Percentiles rank a stretch among this genome's conserved stretches.
Evolutionary conservation across 768 basidiomycete genomes (phyloP).

Genomic region (Coprinopsis marcescibilis): DNA sequence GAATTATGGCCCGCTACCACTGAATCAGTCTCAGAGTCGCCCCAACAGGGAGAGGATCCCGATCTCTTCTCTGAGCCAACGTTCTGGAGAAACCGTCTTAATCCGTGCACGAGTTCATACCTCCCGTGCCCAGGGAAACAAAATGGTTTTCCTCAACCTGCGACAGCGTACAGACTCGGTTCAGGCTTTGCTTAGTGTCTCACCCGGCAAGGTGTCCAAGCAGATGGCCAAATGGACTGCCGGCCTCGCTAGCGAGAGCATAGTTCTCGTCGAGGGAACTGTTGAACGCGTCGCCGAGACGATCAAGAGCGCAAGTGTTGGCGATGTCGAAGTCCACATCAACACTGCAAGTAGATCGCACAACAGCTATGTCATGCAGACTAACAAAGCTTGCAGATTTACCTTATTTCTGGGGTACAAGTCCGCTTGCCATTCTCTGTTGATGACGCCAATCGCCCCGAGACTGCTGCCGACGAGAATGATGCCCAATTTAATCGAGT

Average conservation of each 20-base stretch:
- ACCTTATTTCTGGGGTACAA: constrained; percentile 78
- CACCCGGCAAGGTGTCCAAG: constrained; percentile 79
- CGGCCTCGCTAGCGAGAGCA: constrained; percentile 74
- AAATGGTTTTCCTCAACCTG: constrained; percentile 91
- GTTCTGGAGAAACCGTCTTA: constrained; percentile 70
- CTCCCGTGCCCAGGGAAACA: constrained; percentile 87
- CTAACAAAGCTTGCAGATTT: constrained; percentile 47
- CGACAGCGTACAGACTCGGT: constrained; percentile 85
- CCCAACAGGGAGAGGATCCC: constrained; percentile 53
- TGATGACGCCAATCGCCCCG: constrained; percentile 87
- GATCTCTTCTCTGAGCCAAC: constrained; percentile 57
- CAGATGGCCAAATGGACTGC: constrained; percentile 96
- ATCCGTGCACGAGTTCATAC: constrained; percentile 90
- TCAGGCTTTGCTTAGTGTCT: constrained; percentile 74
- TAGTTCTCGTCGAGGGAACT: constrained; percentile 83
- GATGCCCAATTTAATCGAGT: constrained; percentile 72
- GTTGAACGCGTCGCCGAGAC: constrained; percentile 73
- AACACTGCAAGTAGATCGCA: constrained; percentile 51
- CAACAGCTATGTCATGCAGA: not conserved
- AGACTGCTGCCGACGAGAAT: constrained; percentile 56
- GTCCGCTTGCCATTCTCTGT: constrained; percentile 81
- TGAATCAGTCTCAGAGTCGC: constrained; percentile 88
- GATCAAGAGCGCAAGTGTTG: constrained; percentile 89
- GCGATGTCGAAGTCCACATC: constrained; percentile 84
- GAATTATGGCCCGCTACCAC: constrained; percentile 82